Evolutionary conservation across 2,329 filamentous ascomycete species (phyloP).

Genomic region (Fragosphaeria purpurea): DNA sequence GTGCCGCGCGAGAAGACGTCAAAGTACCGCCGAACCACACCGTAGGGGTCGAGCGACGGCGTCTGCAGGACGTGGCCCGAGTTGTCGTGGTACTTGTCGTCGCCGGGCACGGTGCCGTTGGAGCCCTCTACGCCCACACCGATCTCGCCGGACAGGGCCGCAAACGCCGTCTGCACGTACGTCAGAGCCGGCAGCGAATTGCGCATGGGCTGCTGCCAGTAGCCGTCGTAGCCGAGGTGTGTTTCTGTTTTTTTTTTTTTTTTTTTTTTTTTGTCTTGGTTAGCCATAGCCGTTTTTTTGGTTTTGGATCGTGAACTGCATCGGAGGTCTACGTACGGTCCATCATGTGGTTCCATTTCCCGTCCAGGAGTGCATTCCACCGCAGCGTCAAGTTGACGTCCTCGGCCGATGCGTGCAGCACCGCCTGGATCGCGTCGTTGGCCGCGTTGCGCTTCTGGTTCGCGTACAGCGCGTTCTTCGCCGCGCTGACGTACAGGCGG

Average conservation of each 20-base stretch:
- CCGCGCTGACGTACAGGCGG: constrained; percentile 40
- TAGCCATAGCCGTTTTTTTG: too few relatives aligned
- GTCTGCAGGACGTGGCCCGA: constrained; percentile 40
- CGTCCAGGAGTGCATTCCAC: constrained; percentile 48
- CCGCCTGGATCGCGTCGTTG: constrained; percentile 41
- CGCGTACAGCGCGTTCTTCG: constrained; percentile 42
- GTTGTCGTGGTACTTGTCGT: constrained; percentile 51
- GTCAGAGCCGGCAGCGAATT: constrained; percentile 51
- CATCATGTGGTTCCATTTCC: constrained; percentile 55
- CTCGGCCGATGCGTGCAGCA: constrained; percentile 43
- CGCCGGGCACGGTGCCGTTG: constrained; percentile 58
- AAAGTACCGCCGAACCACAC: constrained; percentile 45
- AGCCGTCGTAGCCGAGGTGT: constrained; percentile 42
- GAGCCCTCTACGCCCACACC: constrained; percentile 54
- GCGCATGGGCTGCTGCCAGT: constrained; percentile 64
- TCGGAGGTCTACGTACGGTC: constrained; percentile 31
- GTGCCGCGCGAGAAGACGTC: constrained; percentile 54
- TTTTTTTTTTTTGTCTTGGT: too few relatives aligned
- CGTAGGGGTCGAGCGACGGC: constrained; percentile 49
- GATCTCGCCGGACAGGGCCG: constrained; percentile 52
- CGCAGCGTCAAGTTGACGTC: constrained; percentile 45
- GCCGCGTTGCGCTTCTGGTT: constrained; percentile 45
- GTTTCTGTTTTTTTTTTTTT: constrained; percentile 35
- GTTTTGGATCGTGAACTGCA: too few relatives aligned
- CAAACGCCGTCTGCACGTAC: constrained; percentile 48